Base-by-base conservation (phyloP, 371 early-diverging fungal species). In the Mucor mucedo region DNA sequence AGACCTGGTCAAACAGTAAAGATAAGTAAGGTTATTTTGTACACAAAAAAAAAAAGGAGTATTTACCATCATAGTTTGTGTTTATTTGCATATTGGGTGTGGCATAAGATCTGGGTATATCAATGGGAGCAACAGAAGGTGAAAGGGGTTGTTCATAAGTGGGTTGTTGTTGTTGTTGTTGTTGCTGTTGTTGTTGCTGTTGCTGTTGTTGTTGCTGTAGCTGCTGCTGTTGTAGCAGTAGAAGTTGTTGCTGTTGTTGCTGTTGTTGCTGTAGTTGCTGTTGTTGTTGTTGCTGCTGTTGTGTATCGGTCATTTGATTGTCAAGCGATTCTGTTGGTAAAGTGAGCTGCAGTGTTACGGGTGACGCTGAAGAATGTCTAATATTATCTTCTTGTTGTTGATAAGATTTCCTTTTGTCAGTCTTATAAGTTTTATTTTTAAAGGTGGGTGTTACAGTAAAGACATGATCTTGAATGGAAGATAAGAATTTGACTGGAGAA, bases 401-500 rank as follows among this genome's bases (percentile, higher is more conserved):
- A 13, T 16, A 48, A 14, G 35, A 29, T 1, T 39, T 16, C 27
- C 39, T 59, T 6, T 49, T 50, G 5, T 48, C 29, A 1, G 45
- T 40, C 28, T 32, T 45, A 38, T 45, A 55, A 27, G 55, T n/a
- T 38, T 52, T 57, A 40, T 64, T 58, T 29, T 48, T 55, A 32
- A 55, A 55, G 38, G 50, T 58, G 42, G 58, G 52, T 13, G 62
- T 61, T 14, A 55, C 41, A 55, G 60, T 64, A 53, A 52, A 52
- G 7, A 69, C 33, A 47, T 64, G 55, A 60, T 69, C 65, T 57
- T 69, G 65, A 41, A 69, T 54, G 33, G 62, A 61, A 21, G 52
- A 39, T 16, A 67, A 41, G 45, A 67, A 62, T 52, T 53, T 67
- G 2, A 68, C 55, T 35, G 68, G 59, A 58, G 68, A 68, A 16